Evolutionary conservation across 2,329 filamentous ascomycete species (phyloP), one percentile per base, ranked within the genome.

Genomic region (Fusarium aywerte): DNA sequence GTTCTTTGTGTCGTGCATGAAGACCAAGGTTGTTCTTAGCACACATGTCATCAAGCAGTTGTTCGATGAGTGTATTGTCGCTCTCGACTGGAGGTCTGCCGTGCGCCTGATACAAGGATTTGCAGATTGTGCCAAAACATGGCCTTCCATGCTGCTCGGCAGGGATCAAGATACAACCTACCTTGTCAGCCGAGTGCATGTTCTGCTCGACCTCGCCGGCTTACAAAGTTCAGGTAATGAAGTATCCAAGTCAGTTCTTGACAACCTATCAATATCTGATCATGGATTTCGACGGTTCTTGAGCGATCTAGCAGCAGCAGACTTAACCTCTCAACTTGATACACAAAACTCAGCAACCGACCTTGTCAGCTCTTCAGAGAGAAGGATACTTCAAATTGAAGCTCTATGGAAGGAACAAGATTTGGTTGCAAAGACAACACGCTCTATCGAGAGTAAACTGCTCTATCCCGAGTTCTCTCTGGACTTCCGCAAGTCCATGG

Each of bases 1-100:
- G 4, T 76, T 84, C 13, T 79, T 85, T 36, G 70, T 79, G 35
- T 71, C 77, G 2, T 80, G 77, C 39, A 71, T 85, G 38, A 69
- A 75, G 39, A 71, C 77, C 15, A 76, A 76, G 5, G 74, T 80
- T 20, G 47, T 58, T 0, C 47, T 82, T 47, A 75, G 76, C 57
- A 65, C 69, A 4, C 68, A 73, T 18, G 68, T 77, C 2, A 70
- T 81, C n/a, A 73, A 67, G 42, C 74, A 78, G 18, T 54, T 85
- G 3, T 71, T 85, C 25, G 79, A 82, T 44, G 74, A 79, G 27
- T 82, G 81, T 57, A 75, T 83, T 11, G 70, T 75, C 38, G 73
- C 76, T 4, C 66, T 84, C 18, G 82, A 85, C 60, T 80, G 78
- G 78, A 74, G 62, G 48, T 76, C 74, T 23, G 74, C 77, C 2